Base-by-base conservation (phyloP, 192 early-diverging fungal species). In the Phlyctochytrium arcticum region DNA sequence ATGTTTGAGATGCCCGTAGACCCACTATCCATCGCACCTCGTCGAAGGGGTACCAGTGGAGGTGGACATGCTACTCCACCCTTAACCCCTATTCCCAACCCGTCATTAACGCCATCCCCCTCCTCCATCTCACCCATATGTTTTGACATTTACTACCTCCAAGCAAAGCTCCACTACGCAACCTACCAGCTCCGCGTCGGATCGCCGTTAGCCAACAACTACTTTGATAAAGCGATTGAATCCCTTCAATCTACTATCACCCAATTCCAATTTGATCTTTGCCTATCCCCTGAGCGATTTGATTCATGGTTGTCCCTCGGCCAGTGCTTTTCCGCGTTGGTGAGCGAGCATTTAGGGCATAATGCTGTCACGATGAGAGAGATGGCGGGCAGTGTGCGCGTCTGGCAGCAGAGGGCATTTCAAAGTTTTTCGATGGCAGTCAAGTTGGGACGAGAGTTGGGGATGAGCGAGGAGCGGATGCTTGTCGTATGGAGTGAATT, bases 221-320 rank as follows among this genome's bases (percentile, higher is more conserved):
- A 17, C 4, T 57, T 57, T 34, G 23, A 34, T 36, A 57, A 57
- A n/a, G n/a, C n/a, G n/a, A n/a, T 58, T 54, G 27, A 39, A 2
- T 29, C 59, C 44, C 17, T 77, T 24, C 34, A 30, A 50, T 24
- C 39, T 35, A 27, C 50, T 56, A 27, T 60, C 42, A n/a, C 50
- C 56, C 47, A 23, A 15, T 56, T 9, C 9, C 61, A 78, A 75
- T 75, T 69, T 36, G 75, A 90, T 61, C 51, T 88, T 32, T 73
- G 72, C 61, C 62, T 86, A 29, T 80, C 82, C 42, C 87, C 87
- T 3, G 49, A 67, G 19, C 71, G 77, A 31, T 74, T 79, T 50
- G 73, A 84, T 36, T 81, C 84, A 3, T 92, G 90, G 90, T 73
- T 87, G 57, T 75, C 78, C 21, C 70, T 89, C 3, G 90, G 76